These are phyloP conservation scores for Aureobasidium pullulans DNA, from an alignment of 2,329 filamentous ascomycete species.

Conservation along the genomic window DNA sequence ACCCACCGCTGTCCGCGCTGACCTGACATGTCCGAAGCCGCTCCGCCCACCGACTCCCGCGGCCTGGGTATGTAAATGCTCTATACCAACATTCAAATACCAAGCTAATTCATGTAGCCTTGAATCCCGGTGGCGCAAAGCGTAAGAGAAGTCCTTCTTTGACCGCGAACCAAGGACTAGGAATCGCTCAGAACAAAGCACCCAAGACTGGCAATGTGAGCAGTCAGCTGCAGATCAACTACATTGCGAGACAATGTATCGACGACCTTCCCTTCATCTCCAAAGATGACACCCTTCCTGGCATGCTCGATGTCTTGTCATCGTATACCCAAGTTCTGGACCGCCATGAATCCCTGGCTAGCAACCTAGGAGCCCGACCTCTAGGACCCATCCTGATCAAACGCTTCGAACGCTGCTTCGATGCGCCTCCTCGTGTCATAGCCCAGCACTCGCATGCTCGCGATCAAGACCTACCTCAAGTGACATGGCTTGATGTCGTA, in stretches of 20 bases:
- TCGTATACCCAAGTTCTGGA: conserved; percentile 82
- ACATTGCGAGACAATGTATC: conserved; percentile 55
- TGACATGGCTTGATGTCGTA: conserved; percentile 81
- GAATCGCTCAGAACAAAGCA: conserved; percentile 37
- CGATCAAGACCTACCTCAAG: conserved; percentile 37
- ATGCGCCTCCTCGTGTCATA: conserved; percentile 64
- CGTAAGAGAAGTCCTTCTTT: conserved; percentile 8
- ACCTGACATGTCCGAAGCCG: conserved; percentile 10
- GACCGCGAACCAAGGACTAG: background rate
- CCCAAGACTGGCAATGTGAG: conserved; percentile 37
- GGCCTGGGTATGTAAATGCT: background rate
- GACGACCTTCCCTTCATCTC: conserved; percentile 56
- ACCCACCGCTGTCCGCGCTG: conserved; percentile 8
- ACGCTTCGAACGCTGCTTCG: conserved; percentile 79
- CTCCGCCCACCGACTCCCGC: conserved; percentile 8
- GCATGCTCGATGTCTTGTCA: conserved; percentile 63
- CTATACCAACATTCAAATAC: background rate
- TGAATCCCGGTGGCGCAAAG: background rate
- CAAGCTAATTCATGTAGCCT: background rate
- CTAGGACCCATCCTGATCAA: conserved; percentile 77
- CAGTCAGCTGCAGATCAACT: conserved; percentile 61
- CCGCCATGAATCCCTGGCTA: conserved; percentile 78
- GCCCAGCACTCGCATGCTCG: conserved; percentile 48
- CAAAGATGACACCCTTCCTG: conserved; percentile 62
- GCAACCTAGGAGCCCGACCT: conserved; percentile 75